Evolutionary conservation across 345 rosid genomes (phyloP).

Genomic region (Camelina hispida): DNA sequence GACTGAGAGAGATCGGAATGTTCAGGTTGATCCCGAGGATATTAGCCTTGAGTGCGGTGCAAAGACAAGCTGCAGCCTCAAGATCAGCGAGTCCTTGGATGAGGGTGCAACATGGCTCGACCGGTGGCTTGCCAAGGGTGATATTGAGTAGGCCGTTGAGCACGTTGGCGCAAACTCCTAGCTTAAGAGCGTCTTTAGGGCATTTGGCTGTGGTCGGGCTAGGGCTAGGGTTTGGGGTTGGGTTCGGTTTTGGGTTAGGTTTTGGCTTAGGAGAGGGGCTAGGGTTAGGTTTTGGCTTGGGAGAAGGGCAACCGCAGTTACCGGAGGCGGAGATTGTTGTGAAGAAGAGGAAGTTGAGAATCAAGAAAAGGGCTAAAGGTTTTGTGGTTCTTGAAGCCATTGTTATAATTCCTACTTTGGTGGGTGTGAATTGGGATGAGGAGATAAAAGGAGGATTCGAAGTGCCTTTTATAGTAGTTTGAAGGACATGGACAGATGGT

Average conservation of each 20-base stretch:
- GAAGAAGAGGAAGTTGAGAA: constrained; percentile 58
- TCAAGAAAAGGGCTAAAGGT: constrained; percentile 55
- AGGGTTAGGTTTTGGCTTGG: constrained; percentile 53
- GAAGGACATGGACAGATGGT: constrained; percentile 18
- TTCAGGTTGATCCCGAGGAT: constrained; percentile 56
- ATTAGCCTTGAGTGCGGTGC: constrained; percentile 56
- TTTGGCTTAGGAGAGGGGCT: constrained; percentile 37
- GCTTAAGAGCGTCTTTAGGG: constrained; percentile 52
- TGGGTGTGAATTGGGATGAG: constrained; percentile 30
- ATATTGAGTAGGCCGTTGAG: constrained; percentile 49
- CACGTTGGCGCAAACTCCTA: constrained; percentile 53
- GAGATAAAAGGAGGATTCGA: constrained; percentile 23
- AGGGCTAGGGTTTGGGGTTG: constrained; percentile 46
- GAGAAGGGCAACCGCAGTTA: constrained; percentile 53
- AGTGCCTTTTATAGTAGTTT: constrained; percentile 54
- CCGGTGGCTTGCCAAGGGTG: constrained; percentile 52
- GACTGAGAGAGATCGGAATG: constrained; percentile 50
- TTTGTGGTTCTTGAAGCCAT: constrained; percentile 58
- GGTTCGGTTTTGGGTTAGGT: constrained; percentile 43
- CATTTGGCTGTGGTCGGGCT: constrained; percentile 40
- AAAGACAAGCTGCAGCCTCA: constrained; percentile 65
- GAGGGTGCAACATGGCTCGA: constrained; percentile 51
- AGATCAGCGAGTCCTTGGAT: constrained; percentile 53
- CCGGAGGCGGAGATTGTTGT: constrained; percentile 51
- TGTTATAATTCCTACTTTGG: constrained; percentile 2